Evolutionary conservation across 2,329 filamentous ascomycete genomes (phyloP).

Genomic region (Pestalotiopsis sp.): DNA sequence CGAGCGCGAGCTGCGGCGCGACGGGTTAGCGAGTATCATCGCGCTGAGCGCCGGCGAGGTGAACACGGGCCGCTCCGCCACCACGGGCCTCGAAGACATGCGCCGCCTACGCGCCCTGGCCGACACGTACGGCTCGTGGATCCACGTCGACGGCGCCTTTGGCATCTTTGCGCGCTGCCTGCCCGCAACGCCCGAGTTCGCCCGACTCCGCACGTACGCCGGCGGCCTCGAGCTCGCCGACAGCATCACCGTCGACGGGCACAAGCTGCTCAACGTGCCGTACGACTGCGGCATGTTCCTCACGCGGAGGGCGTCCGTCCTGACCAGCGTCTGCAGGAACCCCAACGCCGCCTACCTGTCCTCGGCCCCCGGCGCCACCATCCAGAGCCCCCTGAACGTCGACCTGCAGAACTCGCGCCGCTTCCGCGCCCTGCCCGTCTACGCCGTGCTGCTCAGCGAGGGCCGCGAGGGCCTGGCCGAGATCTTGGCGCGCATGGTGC

Average conservation of each 20-base stretch:
- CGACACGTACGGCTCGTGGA: conserved; percentile 76
- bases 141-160: conserved; percentile 91
- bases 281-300: conserved; percentile 94
- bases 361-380: conserved; percentile 36
- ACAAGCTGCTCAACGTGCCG: conserved; percentile 94
- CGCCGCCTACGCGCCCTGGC: conserved; percentile 67
- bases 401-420: conserved; percentile 90
- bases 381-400: conserved; percentile 83
- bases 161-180: conserved; percentile 78
- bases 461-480: conserved; percentile 69
- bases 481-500: conserved; percentile 74
- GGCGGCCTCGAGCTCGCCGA: conserved; percentile 80
- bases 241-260: conserved; percentile 83
- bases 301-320: conserved; percentile 62
- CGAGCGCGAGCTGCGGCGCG: conserved; percentile 56
- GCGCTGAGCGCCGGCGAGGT: conserved; percentile 86
- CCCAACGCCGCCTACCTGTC: conserved; percentile 82
- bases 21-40: conserved; percentile 71
- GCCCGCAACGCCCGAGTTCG: conserved; percentile 58
- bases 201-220: conserved; percentile 48
- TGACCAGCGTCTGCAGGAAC: conserved; percentile 74
- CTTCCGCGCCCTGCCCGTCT: conserved; percentile 88
- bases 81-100: conserved; percentile 59
- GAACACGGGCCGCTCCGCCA: conserved; percentile 84
- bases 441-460: conserved; percentile 76